Evolutionary conservation across 2,329 filamentous ascomycete species (phyloP), one percentile per base, ranked within the genome.

Genomic region (Trichoderma afroharzianum): DNA sequence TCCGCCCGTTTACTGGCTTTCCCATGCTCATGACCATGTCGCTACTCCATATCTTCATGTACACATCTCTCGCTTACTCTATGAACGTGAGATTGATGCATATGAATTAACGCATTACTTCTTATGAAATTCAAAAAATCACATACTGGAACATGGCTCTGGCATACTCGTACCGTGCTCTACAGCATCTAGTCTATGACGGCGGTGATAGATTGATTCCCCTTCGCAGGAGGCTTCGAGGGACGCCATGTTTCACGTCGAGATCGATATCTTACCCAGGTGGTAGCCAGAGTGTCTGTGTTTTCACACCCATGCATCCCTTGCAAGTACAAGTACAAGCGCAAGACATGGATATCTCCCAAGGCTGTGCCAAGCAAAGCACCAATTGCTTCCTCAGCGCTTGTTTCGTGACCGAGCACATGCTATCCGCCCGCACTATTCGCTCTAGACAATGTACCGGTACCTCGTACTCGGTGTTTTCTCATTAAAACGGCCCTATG

Each of bases 191-290:
- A 43, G 47, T 53, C 47, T 53, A 53, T 53, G 47, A 53, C 18
- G 28, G 14, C 12, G 39, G 8, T 11, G 43, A 3, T 30, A 24
- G 14, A 30, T 21, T 15, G 62, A 63, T 63, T 63, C n/a, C 59
- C 59, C 36, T 43, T 43, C 15, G 61, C 61, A 47, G 24, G 61
- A 47, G 24, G 30, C 15, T 21, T 32, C 14, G 63, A 66, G 63
- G 30, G 47, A 55, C 33, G 28, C 66, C 66, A 50, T 68, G 66
- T 68, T 47, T 68, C 66, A 69, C 39, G 39, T 21, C 21, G 57
- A 69, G 39, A 43, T 36, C 57, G 67, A 62, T 39, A 69, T 69
- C 55, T 69, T 21, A 43, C 39, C 39, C 3, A n/a, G 15, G 39
- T 43, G 15, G 39, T 18, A 53, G n/a, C n/a, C 63, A 30, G 43